Conservation (phyloP, 257 asterid genomes). For the Penstemon barbatus region DNA sequence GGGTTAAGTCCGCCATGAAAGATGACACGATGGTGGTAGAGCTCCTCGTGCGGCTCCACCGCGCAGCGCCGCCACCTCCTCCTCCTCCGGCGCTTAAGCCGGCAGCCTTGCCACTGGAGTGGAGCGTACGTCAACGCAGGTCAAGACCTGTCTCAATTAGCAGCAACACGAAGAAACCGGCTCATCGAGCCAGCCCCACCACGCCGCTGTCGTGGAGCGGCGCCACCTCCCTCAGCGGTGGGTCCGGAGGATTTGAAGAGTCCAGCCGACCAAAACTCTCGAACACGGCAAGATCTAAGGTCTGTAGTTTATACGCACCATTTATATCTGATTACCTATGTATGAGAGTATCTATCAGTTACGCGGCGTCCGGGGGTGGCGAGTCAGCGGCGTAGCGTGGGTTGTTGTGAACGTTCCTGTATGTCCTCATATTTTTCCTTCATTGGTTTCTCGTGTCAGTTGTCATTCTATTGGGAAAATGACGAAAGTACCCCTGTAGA, state of each 20-base stretch:
- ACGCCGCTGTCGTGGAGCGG: conserved; percentile 83
- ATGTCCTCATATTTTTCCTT: conserved; percentile 12
- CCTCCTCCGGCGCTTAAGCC: conserved; percentile 5
- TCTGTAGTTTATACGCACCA: conserved; percentile 28
- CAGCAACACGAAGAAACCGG: conserved; percentile 31
- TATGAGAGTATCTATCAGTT: background rate
- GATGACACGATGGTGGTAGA: conserved; percentile 69
- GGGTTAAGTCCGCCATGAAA: conserved; percentile 58
- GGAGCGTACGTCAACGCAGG: conserved; percentile 80
- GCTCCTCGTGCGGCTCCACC: conserved; percentile 45
- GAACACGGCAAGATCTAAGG: conserved; percentile 71
- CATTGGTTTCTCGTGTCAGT: conserved; percentile 44
- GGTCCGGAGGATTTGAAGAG: conserved; percentile 41
- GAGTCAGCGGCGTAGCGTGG: background rate
- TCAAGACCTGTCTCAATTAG: conserved; percentile 38
- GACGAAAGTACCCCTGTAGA: conserved; percentile 50
- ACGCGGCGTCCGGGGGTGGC: conserved; percentile 33
- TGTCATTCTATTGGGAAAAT: conserved; percentile 19
- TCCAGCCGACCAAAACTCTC: conserved; percentile 39
- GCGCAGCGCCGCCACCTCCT: conserved; percentile 22
- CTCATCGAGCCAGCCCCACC: conserved; percentile 57
- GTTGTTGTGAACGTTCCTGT: conserved; percentile 11
- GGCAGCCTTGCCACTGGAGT: conserved; percentile 41
- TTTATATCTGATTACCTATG: background rate
- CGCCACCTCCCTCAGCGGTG: conserved; percentile 60